Base-by-base conservation (phyloP, 2,329 filamentous ascomycete genomes). In the Claviceps pazoutovae region DNA sequence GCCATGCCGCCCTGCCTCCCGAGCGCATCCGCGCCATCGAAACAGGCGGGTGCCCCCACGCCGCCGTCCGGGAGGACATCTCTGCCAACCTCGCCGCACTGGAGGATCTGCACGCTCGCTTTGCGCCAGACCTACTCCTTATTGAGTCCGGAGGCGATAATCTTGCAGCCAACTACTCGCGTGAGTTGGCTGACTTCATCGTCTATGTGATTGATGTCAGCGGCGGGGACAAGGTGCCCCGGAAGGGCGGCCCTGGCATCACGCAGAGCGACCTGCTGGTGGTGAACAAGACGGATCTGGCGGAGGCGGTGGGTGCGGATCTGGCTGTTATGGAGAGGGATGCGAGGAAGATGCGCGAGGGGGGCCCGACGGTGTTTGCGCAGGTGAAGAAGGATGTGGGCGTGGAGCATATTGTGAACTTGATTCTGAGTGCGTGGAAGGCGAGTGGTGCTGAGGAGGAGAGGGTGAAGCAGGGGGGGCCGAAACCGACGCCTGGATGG, bases 191-290 rank as follows among this genome's bases (percentile, higher is more conserved):
- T 1, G 93, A 98, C 68, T 98, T 86, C 67, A 98, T 98, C 69
- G 84, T 98, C 70, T 98, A 98, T 67, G 93, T 98, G 34, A 97
- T 98, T 60, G 93, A 98, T 68, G 93, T 98, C 17, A 86, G 83
- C 52, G 93, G 93, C 21, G 93, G 93, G 13, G 93, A 98, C 69
- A 98, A 98, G 78, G 84, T 98, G 49, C 93, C 93, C 0, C 73
- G 93, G 30, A 98, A 98, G 72, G 93, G 93, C 30, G 93, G 93
- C 0, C 93, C 93, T 0, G 93, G 93, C 1, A 98, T 98, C 66
- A 98, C 93, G 5, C 91, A 96, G 71, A 93, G 86, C 61, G 93
- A 98, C 64, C 66, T 98, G 66, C 70, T 98, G 57, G 79, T 98
- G 19, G 88, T 98, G 49, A 98, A 98, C 70, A 98, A 98, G 81